Conservation (phyloP, 768 basidiomycete species). For the Pulveroboletus sp. region DNA sequence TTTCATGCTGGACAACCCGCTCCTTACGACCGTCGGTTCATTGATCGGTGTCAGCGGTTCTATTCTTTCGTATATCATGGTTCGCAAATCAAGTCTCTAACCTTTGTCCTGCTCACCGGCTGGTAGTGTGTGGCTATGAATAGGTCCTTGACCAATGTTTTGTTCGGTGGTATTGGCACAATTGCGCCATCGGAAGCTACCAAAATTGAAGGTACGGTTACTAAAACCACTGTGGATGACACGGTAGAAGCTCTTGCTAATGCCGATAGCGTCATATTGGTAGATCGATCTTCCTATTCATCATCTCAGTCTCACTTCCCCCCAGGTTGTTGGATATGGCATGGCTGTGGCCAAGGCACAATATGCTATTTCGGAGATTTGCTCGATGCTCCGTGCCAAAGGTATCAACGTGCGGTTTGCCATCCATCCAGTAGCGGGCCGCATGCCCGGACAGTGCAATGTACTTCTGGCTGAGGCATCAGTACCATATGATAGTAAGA, state of each 20-base stretch:
- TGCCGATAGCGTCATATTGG: slow-evolving; percentile 82
- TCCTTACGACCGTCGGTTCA: slow-evolving; percentile 80
- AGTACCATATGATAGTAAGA: slow-evolving; percentile 84
- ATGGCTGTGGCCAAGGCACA: slow-evolving; percentile 94
- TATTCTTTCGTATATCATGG: slow-evolving; percentile 92
- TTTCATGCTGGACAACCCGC: slow-evolving; percentile 86
- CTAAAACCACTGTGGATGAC: slow-evolving; percentile 76
- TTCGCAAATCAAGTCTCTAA: slow-evolving; percentile 29
- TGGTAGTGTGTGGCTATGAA: slow-evolving; percentile 89
- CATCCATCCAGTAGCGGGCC: slow-evolving; percentile 88
- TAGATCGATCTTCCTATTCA: slow-evolving; percentile 22
- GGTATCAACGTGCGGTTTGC: slow-evolving; percentile 82
- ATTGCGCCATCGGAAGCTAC: slow-evolving; percentile 52
- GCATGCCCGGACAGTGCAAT: slow-evolving; percentile 93
- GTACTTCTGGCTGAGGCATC: slow-evolving; percentile 89
- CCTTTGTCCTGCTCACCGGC: slow-evolving; percentile 4
- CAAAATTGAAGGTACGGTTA: slow-evolving; percentile 83
- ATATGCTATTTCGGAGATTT: slow-evolving; percentile 75
- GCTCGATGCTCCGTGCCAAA: slow-evolving; percentile 65
- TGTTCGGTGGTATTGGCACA: slow-evolving; percentile 82
- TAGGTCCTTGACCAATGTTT: slow-evolving; percentile 77
- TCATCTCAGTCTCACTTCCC: slow-evolving; percentile 5
- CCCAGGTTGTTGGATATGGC: slow-evolving; percentile 79
- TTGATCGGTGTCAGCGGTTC: slow-evolving; percentile 89
- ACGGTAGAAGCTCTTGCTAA: slow-evolving; percentile 75